Conservation (phyloP, 2,329 filamentous ascomycete species). For the Diaporthe australafricana region DNA sequence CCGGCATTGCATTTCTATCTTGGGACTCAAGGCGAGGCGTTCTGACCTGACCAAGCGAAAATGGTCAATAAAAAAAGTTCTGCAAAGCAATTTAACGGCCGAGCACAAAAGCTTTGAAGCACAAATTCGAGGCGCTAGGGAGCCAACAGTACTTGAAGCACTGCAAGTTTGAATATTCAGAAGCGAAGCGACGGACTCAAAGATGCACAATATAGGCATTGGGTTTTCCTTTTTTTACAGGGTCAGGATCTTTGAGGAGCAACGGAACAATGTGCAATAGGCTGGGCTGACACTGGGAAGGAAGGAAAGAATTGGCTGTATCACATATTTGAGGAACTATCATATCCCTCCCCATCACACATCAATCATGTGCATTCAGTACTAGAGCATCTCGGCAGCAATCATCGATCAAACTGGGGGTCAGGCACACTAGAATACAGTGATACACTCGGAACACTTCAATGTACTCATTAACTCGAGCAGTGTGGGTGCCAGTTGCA, state of each 20-base stretch:
- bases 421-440: conserved; percentile 1
- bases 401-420: background rate
- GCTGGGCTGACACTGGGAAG: background rate
- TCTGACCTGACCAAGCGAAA: conserved; percentile 17
- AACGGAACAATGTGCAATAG: conserved; percentile 2
- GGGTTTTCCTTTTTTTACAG: background rate
- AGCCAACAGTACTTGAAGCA: conserved; percentile 12
- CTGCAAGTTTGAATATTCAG: background rate
- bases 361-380: background rate
- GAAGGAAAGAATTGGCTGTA: background rate
- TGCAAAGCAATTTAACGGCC: conserved; percentile 3
- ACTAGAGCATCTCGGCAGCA: background rate
- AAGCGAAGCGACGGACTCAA: background rate
- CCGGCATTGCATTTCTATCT: conserved; percentile 28
- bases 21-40: conserved; percentile 26
- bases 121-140: background rate
- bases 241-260: background rate
- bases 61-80: conserved; percentile 16
- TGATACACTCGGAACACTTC: background rate
- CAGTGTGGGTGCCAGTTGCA: background rate
- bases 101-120: conserved; percentile 16
- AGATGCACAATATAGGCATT: background rate
- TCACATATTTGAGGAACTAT: conserved; percentile 11
- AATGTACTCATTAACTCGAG: background rate
- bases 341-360: background rate